A percentile compares a stretch with the other conserved stretches of the same genome.
phyloP scores from a whole-genome alignment of 495 filamentous ascomycete genomes.

The Cryomyces antarcticus region DNA sequence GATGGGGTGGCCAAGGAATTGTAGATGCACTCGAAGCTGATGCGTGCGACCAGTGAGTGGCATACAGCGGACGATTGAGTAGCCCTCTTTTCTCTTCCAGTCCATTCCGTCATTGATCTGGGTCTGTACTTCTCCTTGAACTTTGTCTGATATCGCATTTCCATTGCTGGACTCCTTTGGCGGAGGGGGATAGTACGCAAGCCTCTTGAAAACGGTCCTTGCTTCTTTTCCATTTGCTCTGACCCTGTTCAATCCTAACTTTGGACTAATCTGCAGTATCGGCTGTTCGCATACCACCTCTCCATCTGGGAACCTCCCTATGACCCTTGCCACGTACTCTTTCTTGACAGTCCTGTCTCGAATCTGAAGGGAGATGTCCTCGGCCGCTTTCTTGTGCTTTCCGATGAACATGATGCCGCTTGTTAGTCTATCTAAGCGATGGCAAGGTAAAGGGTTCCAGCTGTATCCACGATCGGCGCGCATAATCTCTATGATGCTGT shows the following conservation, averaged over 20 bases:
- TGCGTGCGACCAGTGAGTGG: slow-evolving; percentile 89
- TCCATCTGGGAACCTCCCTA: slow-evolving; percentile 62
- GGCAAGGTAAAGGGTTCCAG: slow-evolving; percentile 67
- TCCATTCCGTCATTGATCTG: slow-evolving; percentile 13
- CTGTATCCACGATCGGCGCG: slow-evolving; percentile 48
- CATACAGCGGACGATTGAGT: slow-evolving; percentile 86
- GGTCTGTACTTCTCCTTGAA: background rate
- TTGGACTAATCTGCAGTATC: slow-evolving; percentile 83
- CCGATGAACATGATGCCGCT: slow-evolving; percentile 96
- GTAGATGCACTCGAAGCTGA: slow-evolving; percentile 84
- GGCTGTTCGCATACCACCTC: slow-evolving; percentile 80
- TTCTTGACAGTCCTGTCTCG: slow-evolving; percentile 62
- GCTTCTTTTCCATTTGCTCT: slow-evolving; percentile 81
- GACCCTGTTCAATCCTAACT: slow-evolving; percentile 82
- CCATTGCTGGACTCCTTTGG: slow-evolving; percentile 3
- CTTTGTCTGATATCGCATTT: slow-evolving; percentile 4
- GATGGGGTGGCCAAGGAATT: slow-evolving; percentile 87
- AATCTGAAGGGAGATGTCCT: slow-evolving; percentile 50
- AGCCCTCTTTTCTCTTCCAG: slow-evolving; percentile 34
- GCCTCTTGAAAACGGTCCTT: slow-evolving; percentile 68
- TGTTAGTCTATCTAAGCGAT: slow-evolving; percentile 81
- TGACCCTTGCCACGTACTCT: slow-evolving; percentile 83
- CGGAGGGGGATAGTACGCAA: slow-evolving; percentile 62
- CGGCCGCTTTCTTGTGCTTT: slow-evolving; percentile 62
- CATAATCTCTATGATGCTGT: slow-evolving; percentile 85